These are phyloP conservation scores for Clarireedia hainanense DNA, from an alignment of 2,329 filamentous ascomycete species.

Conservation along the genomic window DNA sequence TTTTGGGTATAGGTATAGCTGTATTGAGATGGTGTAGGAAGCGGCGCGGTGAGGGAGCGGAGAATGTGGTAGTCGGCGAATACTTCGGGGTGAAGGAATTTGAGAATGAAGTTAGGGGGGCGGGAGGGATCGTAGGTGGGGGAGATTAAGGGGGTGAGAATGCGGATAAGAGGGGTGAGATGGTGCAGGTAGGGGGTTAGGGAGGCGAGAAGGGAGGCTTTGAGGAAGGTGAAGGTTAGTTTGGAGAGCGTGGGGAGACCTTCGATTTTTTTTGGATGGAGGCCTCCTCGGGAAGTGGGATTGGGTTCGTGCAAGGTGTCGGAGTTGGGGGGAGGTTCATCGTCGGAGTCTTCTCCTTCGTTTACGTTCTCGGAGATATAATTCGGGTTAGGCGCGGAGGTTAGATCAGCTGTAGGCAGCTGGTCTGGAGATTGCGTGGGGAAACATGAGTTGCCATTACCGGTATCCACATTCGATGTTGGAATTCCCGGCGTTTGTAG, in stretches of 20 bases:
- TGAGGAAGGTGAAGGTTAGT: slow-evolving; percentile 7
- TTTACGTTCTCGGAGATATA: neutral
- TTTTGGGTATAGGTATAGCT: slow-evolving; percentile 36
- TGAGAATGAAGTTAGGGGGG: slow-evolving; percentile 37
- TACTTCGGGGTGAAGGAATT: slow-evolving; percentile 51
- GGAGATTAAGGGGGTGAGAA: slow-evolving; percentile 14
- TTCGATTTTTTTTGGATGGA: neutral
- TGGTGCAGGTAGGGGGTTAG: neutral
- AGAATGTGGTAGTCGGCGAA: slow-evolving; percentile 48
- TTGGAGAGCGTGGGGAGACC: slow-evolving; percentile 7
- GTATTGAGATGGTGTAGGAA: slow-evolving; percentile 41
- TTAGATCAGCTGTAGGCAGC: neutral
- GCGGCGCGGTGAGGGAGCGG: slow-evolving; percentile 30
- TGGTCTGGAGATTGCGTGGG: neutral
- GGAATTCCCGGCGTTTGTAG: slow-evolving; percentile 13
- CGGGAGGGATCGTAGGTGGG: slow-evolving; percentile 26
- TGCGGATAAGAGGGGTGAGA: neutral
- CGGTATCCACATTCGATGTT: slow-evolving; percentile 15
- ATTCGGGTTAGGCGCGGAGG: neutral
- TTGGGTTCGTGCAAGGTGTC: slow-evolving; percentile 1
- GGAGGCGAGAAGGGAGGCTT: neutral
- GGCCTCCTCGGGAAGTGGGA: neutral
- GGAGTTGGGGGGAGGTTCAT: neutral
- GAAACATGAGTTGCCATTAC: neutral
- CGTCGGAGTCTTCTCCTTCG: neutral